Evolutionary conservation across 2,329 filamentous ascomycete species (phyloP), one percentile per base, ranked within the genome.

Genomic region (Thermoascus crustaceus): DNA sequence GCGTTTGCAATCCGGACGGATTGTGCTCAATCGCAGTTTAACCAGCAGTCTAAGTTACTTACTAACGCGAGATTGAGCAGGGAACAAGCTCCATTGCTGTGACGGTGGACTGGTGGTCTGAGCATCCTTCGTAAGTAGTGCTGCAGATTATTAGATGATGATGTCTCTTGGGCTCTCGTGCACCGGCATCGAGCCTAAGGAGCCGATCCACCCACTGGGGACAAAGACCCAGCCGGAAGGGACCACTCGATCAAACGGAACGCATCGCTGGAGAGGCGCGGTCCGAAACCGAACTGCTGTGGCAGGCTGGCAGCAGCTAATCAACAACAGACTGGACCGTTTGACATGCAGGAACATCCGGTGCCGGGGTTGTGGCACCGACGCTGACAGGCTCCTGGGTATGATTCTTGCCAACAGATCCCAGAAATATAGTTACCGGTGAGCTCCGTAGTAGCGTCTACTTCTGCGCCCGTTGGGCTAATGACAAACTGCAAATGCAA

Each of bases 271-370:
- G 26, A 29, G 13, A 29, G 26, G 14, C 4, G 18, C 26, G 26
- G 26, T 16, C 26, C 16, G 26, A 29, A 17, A 29, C 26, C 26
- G 26, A 29, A 13, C 13, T 25, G 10, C 14, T n/a, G n/a, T 13
- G n/a, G 24, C 24, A 11, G 24, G 24, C 24, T 29, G 6, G 7
- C 18, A 4, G 14, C 16, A 13, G 14, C 4, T 13, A 29, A 18
- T 29, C 18, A 17, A 29, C 13, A 29, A 16, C 26, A 29, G 18
- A 13, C 13, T 29, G 18, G 26, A 18, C 13, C 9, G 14, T 29
- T 29, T 29, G 26, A 29, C 26, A 29, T 29, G 26, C 26, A 29
- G 26, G 26, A 29, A 29, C 26, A 17, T 17, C 26, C 18, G 26
- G 26, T 10, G 26, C 26, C 26, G 26, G 26, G 13, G n/a, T 29